Base-by-base conservation (phyloP, 352 stramenopile genomes). In the Hyphochytrium catenoides region DNA sequence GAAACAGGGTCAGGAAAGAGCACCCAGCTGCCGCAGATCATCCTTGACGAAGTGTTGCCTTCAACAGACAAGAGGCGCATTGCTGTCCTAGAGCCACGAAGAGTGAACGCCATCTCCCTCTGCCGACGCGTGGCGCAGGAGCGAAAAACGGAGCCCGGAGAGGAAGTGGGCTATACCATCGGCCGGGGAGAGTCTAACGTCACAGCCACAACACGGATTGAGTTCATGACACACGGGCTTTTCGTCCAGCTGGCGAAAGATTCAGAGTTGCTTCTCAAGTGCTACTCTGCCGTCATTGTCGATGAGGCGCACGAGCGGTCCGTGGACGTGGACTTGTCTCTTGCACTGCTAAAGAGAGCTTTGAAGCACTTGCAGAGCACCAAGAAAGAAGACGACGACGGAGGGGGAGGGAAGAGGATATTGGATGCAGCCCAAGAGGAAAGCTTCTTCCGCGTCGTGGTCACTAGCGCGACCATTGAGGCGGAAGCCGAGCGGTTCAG, bases 1-100 rank as follows among this genome's bases (percentile, higher is more conserved):
- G 49, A 56, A 20, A 56, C 49, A 16, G 49, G 49, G 0, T 56
- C 44, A 5, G 49, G 49, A 1, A 56, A 56, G 25, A 51, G 44
- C 22, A 57, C 50, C 1, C 46, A 52, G 27, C 33, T 57, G 0
- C 50, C 46, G 3, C 50, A 57, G 21, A 31, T 54, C 11, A 17
- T 57, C 7, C 18, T 57, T n/a, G 44, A 54, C 18, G 31, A 49
- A 15, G 36, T 54, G 3, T 1, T 57, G 18, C 26, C 36, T 0
- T 8, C 1, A 11, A 21, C 8, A 1, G 36, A 52, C 11, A 34
- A 20, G 12, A 27, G 35, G 8, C 39, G 46, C 3, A 47, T 54
- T 38, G 36, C 36, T 8, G 36, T 57, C 11, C 26, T 52, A 8
- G 19, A 54, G 26, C 46, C 49, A 17, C 44, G 49, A 9, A 46